Evolutionary conservation across 345 rosid genomes (phyloP).

Genomic region (Angophora floribunda): DNA sequence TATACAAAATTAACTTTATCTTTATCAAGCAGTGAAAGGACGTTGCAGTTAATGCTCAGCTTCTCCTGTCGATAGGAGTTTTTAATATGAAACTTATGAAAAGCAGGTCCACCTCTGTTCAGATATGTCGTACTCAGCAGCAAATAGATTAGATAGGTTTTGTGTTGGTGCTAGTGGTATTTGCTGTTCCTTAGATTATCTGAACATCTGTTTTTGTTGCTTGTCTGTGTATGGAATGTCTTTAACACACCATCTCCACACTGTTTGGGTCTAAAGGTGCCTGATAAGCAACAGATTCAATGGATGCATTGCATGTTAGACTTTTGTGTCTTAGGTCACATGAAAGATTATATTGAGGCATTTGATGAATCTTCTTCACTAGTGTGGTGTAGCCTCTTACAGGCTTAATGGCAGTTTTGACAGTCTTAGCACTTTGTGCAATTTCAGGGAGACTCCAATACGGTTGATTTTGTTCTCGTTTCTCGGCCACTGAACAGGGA

Average conservation of each 20-base stretch:
- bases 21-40: not conserved
- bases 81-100: not conserved
- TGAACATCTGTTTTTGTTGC: not conserved
- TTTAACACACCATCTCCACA: not conserved
- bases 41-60: not conserved
- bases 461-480: conserved; percentile 71
- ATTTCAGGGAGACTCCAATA: conserved; percentile 41
- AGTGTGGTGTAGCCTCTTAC: not conserved
- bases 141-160: not conserved
- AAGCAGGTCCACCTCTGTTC: not conserved
- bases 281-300: not conserved
- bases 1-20: not conserved
- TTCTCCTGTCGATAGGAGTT: not conserved
- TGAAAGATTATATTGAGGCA: no score
- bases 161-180: not conserved
- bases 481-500: conserved; percentile 29
- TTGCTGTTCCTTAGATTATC: not conserved
- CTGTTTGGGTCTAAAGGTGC: not conserved
- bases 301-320: not conserved
- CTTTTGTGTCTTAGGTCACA: not conserved
- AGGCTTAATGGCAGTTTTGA: not conserved
- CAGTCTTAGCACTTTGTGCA: not conserved
- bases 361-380: not conserved
- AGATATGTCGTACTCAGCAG: not conserved
- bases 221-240: not conserved